phyloP scores from a whole-genome alignment of 345 rosid genomes.

The Luvunga scandens region DNA sequence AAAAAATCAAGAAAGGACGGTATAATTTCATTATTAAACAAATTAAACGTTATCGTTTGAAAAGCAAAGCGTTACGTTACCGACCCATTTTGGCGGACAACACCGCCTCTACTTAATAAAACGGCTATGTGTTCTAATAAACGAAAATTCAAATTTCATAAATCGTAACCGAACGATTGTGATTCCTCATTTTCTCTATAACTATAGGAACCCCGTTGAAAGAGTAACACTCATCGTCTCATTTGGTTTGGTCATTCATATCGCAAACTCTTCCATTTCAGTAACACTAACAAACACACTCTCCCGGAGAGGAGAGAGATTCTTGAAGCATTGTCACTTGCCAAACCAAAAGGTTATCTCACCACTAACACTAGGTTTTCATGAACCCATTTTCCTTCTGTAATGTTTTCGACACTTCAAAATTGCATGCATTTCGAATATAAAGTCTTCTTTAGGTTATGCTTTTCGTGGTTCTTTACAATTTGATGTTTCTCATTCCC shows the following conservation, averaged over 20 bases:
- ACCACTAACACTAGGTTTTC: not conserved
- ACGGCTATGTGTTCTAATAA: constrained; percentile 12
- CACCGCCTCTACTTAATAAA: not conserved
- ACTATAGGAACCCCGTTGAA: not conserved
- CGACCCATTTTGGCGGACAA: constrained; percentile 1
- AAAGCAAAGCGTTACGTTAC: not conserved
- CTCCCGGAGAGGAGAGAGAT: not conserved
- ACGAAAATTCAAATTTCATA: constrained; percentile 13
- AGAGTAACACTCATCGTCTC: not conserved
- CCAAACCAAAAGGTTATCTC: not conserved
- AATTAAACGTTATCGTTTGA: not conserved
- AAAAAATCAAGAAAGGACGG: no score
- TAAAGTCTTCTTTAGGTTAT: not conserved
- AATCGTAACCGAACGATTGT: not conserved
- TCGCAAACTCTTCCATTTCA: not conserved
- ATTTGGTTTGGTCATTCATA: constrained; percentile 7
- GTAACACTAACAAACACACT: not conserved
- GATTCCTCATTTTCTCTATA: constrained; percentile 2
- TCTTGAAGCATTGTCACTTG: not conserved
- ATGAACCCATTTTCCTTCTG: not conserved
- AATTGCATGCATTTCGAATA: not conserved
- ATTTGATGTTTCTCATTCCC: not conserved
- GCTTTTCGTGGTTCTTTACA: not conserved
- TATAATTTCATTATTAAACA: not conserved
- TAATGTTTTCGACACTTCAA: not conserved